phyloP scores from a whole-genome alignment of 176 grass and related monocot species.

The Neostapfia colusana region DNA sequence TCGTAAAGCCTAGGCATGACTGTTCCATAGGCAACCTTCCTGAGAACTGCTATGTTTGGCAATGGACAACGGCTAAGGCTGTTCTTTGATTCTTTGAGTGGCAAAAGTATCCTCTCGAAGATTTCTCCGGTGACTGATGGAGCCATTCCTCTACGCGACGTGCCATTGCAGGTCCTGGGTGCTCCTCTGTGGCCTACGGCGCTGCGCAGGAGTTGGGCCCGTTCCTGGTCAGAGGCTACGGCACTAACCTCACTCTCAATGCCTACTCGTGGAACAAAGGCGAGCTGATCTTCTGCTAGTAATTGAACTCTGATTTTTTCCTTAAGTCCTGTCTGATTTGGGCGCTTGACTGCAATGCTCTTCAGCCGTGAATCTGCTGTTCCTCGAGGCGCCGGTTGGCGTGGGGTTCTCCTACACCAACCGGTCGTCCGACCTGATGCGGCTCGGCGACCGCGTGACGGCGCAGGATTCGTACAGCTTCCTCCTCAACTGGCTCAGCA shows the following conservation, averaged over 20 bases:
- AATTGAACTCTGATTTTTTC: neutral
- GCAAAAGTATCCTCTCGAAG: neutral
- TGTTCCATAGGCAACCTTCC: too few species aligned
- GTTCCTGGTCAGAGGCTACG: slow-evolving; percentile 60
- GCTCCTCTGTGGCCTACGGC: slow-evolving; percentile 84
- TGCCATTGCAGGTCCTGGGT: slow-evolving; percentile 66
- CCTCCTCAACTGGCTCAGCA: slow-evolving; percentile 73
- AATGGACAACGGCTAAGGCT: slow-evolving; percentile 7
- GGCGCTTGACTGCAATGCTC: neutral
- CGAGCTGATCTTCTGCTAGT: slow-evolving; percentile 12
- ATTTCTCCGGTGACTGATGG: slow-evolving; percentile 5
- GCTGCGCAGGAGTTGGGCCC: slow-evolving; percentile 91
- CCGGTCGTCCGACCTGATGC: slow-evolving; percentile 55
- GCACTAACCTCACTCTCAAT: slow-evolving; percentile 67
- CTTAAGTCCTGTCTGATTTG: neutral
- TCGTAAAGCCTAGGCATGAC: too few species aligned
- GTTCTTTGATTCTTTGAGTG: neutral
- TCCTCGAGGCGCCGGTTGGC: slow-evolving; percentile 83
- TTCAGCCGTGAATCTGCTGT: slow-evolving; percentile 84
- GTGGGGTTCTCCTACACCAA: slow-evolving; percentile 98
- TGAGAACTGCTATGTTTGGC: neutral
- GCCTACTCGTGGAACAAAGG: slow-evolving; percentile 93
- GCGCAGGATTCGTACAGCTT: slow-evolving; percentile 72
- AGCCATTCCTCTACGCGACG: neutral
- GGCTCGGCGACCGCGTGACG: slow-evolving; percentile 74